Percentiles rank a stretch among this genome's conserved stretches.
Conservation (phyloP, 345 rosid genomes). For the Brassica napus region DNA sequence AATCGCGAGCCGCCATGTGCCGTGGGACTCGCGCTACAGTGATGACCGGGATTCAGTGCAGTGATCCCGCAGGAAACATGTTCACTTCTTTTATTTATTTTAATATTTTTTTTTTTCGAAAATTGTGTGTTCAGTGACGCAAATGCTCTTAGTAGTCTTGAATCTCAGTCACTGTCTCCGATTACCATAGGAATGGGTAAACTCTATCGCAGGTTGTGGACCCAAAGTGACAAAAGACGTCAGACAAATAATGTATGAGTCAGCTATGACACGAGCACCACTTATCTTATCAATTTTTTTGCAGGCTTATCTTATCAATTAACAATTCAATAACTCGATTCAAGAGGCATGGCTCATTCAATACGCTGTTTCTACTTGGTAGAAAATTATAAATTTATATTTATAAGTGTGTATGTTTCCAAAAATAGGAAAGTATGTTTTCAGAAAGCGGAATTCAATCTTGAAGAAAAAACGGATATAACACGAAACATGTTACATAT, state of each 20-base stretch:
- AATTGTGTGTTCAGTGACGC: too few relatives aligned
- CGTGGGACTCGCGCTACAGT: too few relatives aligned
- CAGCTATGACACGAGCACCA: conserved; percentile 22
- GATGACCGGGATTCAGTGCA: too few relatives aligned
- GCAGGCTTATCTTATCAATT: conserved; percentile 13
- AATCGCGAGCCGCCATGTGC: too few relatives aligned
- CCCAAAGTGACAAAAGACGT: neutral
- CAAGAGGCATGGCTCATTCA: neutral
- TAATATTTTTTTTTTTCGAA: too few relatives aligned
- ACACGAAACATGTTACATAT: neutral
- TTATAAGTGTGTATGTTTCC: neutral
- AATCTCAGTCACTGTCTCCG: neutral
- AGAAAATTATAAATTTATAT: neutral
- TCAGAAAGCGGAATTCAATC: neutral
- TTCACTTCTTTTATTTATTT: too few relatives aligned
- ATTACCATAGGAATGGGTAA: neutral
- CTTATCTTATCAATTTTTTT: conserved; percentile 2
- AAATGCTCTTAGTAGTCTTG: neutral
- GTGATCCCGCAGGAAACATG: too few relatives aligned
- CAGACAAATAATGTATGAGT: neutral
- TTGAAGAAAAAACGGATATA: neutral
- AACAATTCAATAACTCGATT: neutral
- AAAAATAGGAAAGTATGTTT: neutral
- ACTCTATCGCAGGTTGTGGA: neutral
- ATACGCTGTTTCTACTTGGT: neutral